Evolutionary conservation across 1,284 basidiomycete species (phyloP), one percentile per base, ranked within the genome.

Genomic region (Rhodotorula sp.): DNA sequence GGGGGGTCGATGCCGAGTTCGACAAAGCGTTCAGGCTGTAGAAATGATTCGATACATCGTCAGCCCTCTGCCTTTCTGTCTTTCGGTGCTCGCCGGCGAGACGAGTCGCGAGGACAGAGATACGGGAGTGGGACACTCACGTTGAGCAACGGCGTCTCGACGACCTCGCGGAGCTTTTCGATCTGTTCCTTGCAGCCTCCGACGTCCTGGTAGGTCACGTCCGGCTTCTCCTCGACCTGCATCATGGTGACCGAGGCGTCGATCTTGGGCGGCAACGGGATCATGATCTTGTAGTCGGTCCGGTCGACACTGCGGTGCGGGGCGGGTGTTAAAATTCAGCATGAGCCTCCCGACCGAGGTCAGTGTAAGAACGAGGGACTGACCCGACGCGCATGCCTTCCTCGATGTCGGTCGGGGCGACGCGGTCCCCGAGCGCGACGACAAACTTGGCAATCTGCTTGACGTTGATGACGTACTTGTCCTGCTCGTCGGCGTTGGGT

Each of bases 371-470:
- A 15, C 6, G 26, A 15, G 3, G 3, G 8, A 31, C 87, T 81
- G 78, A 97, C 94, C 95, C 97, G 63, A 99, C 97, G 62, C 97
- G 90, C 97, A 99, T 99, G 57, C 97, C 97, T 84, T 99, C 97
- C 81, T 99, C 97, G 68, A 99, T 94, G 84, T 99, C 97, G 12
- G 95, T 97, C 3, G 95, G 93, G 38, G 97, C 93, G 2, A 99
- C 93, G 65, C 93, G 89, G 77, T 99, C 97, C 31, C 95, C 95
- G 19, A 99, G 85, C 15, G 94, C 95, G 52, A 99, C 97, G 21
- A 99, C 97, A 80, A 98, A 99, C 83, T 99, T 99, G 45, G 97
- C 97, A 79, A 99, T 97, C 84, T 99, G 97, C 83, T 98, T 97
- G 83, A 99, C 95, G 81, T 97, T 97, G 83, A 99, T 99, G 78